These are phyloP conservation scores for Sphaerulina musiva DNA, from an alignment of 2,329 filamentous ascomycete species.

Conservation along the genomic window DNA sequence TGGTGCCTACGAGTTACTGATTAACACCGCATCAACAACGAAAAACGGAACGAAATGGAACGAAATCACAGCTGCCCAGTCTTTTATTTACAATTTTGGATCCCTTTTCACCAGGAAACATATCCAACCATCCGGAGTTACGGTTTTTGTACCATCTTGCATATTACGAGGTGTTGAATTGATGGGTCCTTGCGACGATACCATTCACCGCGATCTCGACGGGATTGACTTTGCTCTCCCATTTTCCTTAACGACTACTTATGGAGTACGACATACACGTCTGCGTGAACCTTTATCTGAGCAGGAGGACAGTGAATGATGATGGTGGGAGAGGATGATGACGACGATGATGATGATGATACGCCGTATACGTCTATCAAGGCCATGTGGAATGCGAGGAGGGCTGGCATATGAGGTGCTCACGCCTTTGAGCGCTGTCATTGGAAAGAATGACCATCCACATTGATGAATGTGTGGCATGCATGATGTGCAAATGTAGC, in stretches of 20 bases:
- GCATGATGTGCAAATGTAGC: background rate
- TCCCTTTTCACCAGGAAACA: constrained; percentile 1
- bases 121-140: constrained; percentile 2
- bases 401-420: too few species aligned
- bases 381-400: background rate
- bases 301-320: background rate
- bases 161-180: constrained; percentile 15
- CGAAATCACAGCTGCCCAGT: constrained; percentile 17
- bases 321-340: background rate
- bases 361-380: background rate
- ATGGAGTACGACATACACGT: constrained; percentile 1
- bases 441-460: background rate
- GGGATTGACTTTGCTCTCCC: constrained; percentile 7
- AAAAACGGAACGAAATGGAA: constrained; percentile 13
- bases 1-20: constrained; percentile 7
- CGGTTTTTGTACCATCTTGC: constrained; percentile 15
- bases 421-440: background rate
- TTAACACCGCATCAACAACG: constrained; percentile 7
- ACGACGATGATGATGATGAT: background rate
- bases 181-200: constrained; percentile 16
- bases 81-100: constrained; percentile 9
- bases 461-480: background rate
- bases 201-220: constrained; percentile 10
- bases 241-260: constrained; percentile 1
- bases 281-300: background rate